Evolutionary conservation across 31 red algal genomes (phyloP).

Genomic region (Endocladia muricata): DNA sequence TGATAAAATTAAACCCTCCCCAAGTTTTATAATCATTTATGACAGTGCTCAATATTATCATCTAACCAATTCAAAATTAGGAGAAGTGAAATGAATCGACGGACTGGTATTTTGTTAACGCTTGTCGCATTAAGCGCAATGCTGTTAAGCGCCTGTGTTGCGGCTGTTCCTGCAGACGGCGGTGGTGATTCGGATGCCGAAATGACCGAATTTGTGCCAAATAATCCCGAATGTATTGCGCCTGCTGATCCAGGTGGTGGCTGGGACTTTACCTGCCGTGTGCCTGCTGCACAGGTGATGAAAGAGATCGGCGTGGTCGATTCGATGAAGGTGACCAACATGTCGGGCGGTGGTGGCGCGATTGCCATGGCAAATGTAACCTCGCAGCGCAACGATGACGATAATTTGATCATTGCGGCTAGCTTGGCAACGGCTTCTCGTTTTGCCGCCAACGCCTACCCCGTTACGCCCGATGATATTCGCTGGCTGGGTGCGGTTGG

Average conservation of each 20-base stretch:
- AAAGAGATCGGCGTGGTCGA: not conserved
- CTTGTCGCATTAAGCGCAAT: no score
- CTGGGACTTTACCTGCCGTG: slow-evolving; percentile 3
- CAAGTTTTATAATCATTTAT: no score
- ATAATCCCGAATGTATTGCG: not conserved
- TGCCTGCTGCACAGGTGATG: not conserved
- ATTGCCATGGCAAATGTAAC: not conserved
- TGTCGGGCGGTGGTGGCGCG: not conserved
- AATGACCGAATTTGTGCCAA: no score
- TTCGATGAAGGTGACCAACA: not conserved
- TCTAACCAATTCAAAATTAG: no score
- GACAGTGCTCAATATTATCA: no score
- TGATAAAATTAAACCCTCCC: no score
- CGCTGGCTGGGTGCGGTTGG: not conserved
- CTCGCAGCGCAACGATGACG: slow-evolving; percentile 1
- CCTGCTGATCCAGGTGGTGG: not conserved
- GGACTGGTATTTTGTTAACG: no score
- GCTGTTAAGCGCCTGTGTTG: no score
- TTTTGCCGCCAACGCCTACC: not conserved
- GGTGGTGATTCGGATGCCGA: no score
- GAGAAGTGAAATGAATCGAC: no score
- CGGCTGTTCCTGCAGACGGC: no score
- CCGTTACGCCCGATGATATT: not conserved
- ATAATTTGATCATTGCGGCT: not conserved
- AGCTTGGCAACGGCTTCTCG: not conserved